Evolutionary conservation across 73 alveolate genomes (phyloP).

Genomic region (Tetrahymena malaccensis): DNA sequence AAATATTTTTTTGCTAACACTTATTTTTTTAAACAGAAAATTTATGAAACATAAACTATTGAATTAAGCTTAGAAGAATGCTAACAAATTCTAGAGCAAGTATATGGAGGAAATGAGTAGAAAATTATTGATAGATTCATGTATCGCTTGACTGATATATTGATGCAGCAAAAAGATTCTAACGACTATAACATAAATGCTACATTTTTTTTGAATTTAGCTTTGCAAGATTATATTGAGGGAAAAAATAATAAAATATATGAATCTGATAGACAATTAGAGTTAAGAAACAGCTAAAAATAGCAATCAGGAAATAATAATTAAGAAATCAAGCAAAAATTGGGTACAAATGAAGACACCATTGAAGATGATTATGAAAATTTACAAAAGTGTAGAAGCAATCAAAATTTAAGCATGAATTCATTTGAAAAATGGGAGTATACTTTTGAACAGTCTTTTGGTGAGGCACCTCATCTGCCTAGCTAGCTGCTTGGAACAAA

Average conservation of each 20-base stretch:
- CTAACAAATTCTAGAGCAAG: neutral
- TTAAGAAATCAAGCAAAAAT: neutral
- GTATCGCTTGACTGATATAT: neutral
- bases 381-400: neutral
- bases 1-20: too few relatives aligned
- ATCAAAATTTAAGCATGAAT: neutral
- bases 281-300: neutral
- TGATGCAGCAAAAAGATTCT: neutral
- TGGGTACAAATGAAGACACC: neutral
- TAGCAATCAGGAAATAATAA: neutral
- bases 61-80: neutral
- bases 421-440: neutral
- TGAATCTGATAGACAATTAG: neutral
- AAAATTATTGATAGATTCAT: neutral
- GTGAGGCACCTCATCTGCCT: neutral
- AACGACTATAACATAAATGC: neutral
- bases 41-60: neutral
- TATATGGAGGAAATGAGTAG: neutral
- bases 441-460: neutral
- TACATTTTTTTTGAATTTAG: neutral
- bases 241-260: neutral
- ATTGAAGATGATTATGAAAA: neutral
- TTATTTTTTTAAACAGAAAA: neutral
- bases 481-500: neutral
- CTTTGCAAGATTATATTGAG: neutral